Percentiles rank a stretch among this genome's conserved stretches.
phyloP scores from a whole-genome alignment of 2,329 filamentous ascomycete species.

The Epichloe festucae region DNA sequence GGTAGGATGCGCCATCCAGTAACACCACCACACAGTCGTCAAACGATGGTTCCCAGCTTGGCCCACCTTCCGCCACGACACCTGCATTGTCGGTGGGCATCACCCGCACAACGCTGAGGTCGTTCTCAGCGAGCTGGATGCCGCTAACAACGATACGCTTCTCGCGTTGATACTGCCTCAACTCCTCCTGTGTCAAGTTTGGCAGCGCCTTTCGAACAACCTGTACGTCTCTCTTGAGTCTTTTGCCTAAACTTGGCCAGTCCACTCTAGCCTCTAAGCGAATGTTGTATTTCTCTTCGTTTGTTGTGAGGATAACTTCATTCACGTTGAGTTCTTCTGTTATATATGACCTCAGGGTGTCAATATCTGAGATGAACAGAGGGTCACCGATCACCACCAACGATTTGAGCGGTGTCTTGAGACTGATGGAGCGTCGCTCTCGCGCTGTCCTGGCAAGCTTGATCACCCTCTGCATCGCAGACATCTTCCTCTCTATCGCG shows the following conservation, averaged over 20 bases:
- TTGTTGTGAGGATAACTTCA: constrained; percentile 56
- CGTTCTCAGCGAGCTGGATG: constrained; percentile 40
- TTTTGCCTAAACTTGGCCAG: constrained; percentile 81
- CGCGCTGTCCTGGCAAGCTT: constrained; percentile 69
- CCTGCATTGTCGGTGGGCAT: neutral
- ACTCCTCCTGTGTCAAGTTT: constrained; percentile 56
- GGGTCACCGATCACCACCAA: constrained; percentile 73
- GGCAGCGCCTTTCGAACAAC: constrained; percentile 78
- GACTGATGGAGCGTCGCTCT: constrained; percentile 62
- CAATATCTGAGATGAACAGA: constrained; percentile 57
- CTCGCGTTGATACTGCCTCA: constrained; percentile 56
- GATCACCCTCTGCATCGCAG: constrained; percentile 81
- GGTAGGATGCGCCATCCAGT: constrained; percentile 59
- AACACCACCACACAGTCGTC: constrained; percentile 54
- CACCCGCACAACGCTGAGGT: constrained; percentile 37
- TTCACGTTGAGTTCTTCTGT: constrained; percentile 69
- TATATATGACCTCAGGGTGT: constrained; percentile 52
- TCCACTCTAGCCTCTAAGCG: constrained; percentile 72
- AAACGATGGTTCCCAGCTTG: constrained; percentile 13
- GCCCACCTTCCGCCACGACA: neutral
- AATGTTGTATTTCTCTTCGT: constrained; percentile 78
- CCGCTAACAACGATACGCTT: constrained; percentile 41
- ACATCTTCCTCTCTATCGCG: constrained; percentile 64
- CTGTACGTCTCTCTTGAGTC: constrained; percentile 78
- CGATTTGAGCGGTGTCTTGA: constrained; percentile 76